Evolutionary conservation across 2,329 filamentous ascomycete species (phyloP).

Genomic region (Neonectria ditissima): DNA sequence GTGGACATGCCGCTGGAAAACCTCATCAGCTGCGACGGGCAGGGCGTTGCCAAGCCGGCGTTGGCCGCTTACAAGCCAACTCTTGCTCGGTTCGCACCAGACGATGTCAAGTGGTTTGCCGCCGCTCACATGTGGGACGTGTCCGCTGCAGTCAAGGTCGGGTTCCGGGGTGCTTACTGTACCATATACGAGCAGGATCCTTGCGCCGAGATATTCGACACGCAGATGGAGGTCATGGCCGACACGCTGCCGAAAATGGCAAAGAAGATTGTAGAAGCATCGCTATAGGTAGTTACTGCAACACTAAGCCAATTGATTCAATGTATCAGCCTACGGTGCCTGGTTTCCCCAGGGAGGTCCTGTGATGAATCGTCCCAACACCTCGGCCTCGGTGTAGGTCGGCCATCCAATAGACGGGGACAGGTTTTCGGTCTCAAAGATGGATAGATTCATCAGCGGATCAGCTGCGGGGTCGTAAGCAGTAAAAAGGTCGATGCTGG

Average conservation of each 20-base stretch:
- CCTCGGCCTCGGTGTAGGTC: neutral
- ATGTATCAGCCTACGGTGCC: neutral
- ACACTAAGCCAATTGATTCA: neutral
- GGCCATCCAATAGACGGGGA: neutral
- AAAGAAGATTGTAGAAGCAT: neutral
- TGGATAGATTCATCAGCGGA: neutral
- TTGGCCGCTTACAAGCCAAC: neutral
- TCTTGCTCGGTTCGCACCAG: slow-evolving; percentile 3
- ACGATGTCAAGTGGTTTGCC: slow-evolving; percentile 8
- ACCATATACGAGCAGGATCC: neutral
- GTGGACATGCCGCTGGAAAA: slow-evolving; percentile 7
- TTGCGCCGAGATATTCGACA: slow-evolving; percentile 3
- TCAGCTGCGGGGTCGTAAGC: neutral
- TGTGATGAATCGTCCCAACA: neutral
- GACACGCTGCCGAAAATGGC: neutral
- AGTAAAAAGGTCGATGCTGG: neutral
- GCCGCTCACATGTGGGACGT: slow-evolving; percentile 18
- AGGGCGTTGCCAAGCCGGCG: slow-evolving; percentile 6
- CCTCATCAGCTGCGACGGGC: slow-evolving; percentile 8
- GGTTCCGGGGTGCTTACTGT: neutral
- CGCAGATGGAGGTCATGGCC: neutral
- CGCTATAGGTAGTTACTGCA: neutral
- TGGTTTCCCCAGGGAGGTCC: neutral
- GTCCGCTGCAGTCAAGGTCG: neutral
- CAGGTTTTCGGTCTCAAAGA: neutral